Base-by-base conservation (phyloP, 305 asterid genomes). In the Fraxinus floribunda region DNA sequence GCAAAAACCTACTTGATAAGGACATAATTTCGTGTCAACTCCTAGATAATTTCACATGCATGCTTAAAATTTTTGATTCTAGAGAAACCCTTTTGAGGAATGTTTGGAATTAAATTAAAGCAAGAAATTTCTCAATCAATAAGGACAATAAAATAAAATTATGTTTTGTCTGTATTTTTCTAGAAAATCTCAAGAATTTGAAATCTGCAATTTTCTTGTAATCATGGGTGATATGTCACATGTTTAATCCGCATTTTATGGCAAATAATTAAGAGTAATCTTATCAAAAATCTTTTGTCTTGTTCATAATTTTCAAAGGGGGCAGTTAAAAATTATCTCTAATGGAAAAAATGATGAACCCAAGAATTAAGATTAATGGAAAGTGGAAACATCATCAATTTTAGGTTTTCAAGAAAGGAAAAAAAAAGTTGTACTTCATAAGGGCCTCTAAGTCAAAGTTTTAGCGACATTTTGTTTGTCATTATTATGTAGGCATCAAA, bases 241-340 rank as follows among this genome's bases (percentile, higher is more conserved):
- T 94, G 98, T 87, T 84, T 76, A 86, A 83, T 79, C 95, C 94
- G 90, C 85, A 73, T 90, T 89, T 80, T 86, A 85, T 85, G 97
- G 83, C 81, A 78, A 82, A 79, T 82, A 82, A 85, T 72, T 74
- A 85, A n/a, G 74, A 35, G 39, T 83, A 35, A 85, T 30, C 34
- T 72, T 79, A 80, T 71, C 44, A 34, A 16, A 60, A 71, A 68
- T 6, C 34, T 46, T 46, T 86, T 94, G 93, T 92, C 92, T 81
- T 90, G 36, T 90, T 83, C 91, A 82, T 75, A 52, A 76, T 85
- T 90, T 92, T 94, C 95, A 91, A 91, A 88, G 93, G 95, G 93
- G 88, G 98, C 84, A 89, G 97, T 91, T 94, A 83, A 86, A 86
- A 8, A 16, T 72, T 72, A 2, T 34, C 29, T 72, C 77, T n/a